These are phyloP conservation scores for Penicillium manginii DNA, from an alignment of 495 filamentous ascomycete species.

Conservation along the genomic window DNA sequence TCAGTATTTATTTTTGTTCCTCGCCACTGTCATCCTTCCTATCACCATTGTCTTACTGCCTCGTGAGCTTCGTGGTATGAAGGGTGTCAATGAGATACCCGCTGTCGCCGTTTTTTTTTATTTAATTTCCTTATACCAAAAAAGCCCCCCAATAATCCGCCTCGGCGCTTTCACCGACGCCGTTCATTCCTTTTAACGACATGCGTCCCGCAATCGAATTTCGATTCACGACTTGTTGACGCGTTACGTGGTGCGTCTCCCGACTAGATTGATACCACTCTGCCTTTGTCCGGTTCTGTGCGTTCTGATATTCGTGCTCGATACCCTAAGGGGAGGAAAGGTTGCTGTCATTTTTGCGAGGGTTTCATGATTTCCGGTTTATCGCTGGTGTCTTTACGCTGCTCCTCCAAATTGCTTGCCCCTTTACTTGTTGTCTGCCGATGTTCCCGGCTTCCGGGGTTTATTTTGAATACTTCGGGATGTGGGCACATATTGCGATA, in stretches of 20 bases:
- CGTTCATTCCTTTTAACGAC: conserved; percentile 49
- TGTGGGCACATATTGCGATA: conserved; percentile 32
- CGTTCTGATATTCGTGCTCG: conserved; percentile 35
- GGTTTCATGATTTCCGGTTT: conserved; percentile 6
- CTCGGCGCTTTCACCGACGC: conserved; percentile 23
- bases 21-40: conserved; percentile 31
- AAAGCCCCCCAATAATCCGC: conserved; percentile 24
- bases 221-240: conserved; percentile 38
- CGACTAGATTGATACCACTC: conserved; percentile 58
- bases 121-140: conserved; percentile 14
- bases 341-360: conserved; percentile 22
- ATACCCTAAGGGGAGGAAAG: conserved; percentile 45
- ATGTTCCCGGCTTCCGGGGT: conserved; percentile 25
- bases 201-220: conserved; percentile 39
- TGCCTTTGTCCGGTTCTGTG: conserved; percentile 35
- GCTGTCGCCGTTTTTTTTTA: conserved; percentile 37
- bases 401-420: conserved; percentile 17
- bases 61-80: conserved; percentile 7
- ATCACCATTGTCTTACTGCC: background rate
- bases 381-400: background rate
- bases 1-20: conserved; percentile 27
- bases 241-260: conserved; percentile 46
- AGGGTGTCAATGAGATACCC: conserved; percentile 40
- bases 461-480: conserved; percentile 20
- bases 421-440: conserved; percentile 30